Base-by-base conservation (phyloP, 768 basidiomycete genomes). In the Phanerodontia chrysosporium region DNA sequence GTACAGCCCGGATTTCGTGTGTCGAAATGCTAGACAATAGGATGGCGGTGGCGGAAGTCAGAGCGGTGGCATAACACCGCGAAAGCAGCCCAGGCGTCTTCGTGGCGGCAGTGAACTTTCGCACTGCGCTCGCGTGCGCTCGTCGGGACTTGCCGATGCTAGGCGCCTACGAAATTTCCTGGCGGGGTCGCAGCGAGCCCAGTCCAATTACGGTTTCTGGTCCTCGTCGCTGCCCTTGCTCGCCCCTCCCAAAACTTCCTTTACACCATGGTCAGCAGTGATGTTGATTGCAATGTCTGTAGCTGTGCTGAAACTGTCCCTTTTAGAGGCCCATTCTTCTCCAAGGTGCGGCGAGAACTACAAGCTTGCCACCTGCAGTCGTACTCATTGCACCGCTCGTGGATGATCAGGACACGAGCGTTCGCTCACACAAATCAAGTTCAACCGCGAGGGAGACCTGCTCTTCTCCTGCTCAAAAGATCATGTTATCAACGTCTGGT, bases 381-480 rank as follows among this genome's bases (percentile, higher is more conserved):
- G 10, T 29, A 39, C 42, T 52, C 28, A 51, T 24, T 51, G 22
- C 13, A 6, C 7, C 27, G 13, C 54, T 59, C 61, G 25, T 12
- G 29, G 10, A 22, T 65, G 39, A 28, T 18, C 66, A 93, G 95
- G 96, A 65, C 95, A 99, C 76, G 94, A 98, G 78, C 93, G 96
- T 69, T 90, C 96, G 52, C 79, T 98, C 68, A 98, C 95, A 8
- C 94, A 98, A 77, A 91, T 98, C 83, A 94, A 93, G 78, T 98
- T 92, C 82, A 99, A 98, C 77, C 74, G 80, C 55, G 97, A 98
- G 70, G 97, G 97, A 64, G 97, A 98, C 75, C 81, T 99, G 16
- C 80, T 99, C 52, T 97, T 99, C 74, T 88, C 94, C 24, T 92
- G 90, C 70, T 94, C 93, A 66, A 99, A 99, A 81, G 97, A 99